phyloP scores from a whole-genome alignment of 768 basidiomycete genomes.

The Porpolomopsis calyptriformis region DNA sequence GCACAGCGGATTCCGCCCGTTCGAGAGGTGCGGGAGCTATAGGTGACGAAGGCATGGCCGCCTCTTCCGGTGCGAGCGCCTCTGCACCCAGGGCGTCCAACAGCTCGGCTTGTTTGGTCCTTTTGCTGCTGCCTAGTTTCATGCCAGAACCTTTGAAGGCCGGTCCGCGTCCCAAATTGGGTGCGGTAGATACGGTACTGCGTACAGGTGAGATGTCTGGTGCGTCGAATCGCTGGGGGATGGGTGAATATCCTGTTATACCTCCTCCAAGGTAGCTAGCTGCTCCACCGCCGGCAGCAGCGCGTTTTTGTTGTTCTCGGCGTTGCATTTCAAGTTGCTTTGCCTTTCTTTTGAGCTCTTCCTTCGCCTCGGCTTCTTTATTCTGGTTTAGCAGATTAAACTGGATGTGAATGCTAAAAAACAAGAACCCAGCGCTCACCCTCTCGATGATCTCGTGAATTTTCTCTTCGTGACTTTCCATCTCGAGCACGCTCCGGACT shows the following conservation, averaged over 20 bases:
- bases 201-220: constrained; percentile 40
- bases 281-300: constrained; percentile 39
- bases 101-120: constrained; percentile 79
- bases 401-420: constrained; percentile 3
- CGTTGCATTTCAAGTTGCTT: constrained; percentile 98
- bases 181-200: constrained; percentile 32
- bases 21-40: constrained; percentile 29
- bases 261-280: constrained; percentile 59
- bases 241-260: constrained; percentile 56
- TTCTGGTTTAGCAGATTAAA: constrained; percentile 40
- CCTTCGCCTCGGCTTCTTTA: constrained; percentile 98
- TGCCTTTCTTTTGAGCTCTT: constrained; percentile 94
- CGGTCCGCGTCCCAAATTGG: constrained; percentile 48
- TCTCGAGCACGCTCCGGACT: constrained; percentile 69
- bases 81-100: constrained; percentile 82
- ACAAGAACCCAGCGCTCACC: constrained; percentile 34
- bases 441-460: constrained; percentile 97
- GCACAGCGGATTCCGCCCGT: constrained; percentile 18
- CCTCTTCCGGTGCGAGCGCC: constrained; percentile 39
- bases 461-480: constrained; percentile 89
- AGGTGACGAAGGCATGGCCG: constrained; percentile 35
- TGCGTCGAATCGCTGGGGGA: constrained; percentile 57
- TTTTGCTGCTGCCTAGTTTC: constrained; percentile 93
- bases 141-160: constrained; percentile 92
- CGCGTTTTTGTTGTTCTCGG: constrained; percentile 80